Evolutionary conservation across 1,284 basidiomycete species (phyloP).

Genomic region (Pterulicium gracile): DNA sequence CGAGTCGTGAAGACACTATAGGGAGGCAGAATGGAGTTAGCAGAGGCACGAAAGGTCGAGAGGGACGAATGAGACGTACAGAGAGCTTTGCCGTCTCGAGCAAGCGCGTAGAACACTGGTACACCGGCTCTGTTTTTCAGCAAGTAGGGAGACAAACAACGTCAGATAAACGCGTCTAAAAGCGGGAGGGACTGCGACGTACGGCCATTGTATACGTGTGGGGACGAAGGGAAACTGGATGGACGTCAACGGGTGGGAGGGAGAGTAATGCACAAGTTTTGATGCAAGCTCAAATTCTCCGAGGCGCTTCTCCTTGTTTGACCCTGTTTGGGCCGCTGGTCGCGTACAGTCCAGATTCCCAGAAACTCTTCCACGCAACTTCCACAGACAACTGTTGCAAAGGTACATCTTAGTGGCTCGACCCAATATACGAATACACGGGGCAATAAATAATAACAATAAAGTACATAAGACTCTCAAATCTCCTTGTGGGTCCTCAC

Average conservation of each 20-base stretch:
- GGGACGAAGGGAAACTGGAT: neutral
- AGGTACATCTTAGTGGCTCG: neutral
- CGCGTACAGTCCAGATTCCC: neutral
- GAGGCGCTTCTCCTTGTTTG: neutral
- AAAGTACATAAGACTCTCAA: neutral
- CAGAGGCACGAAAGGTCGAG: constrained; percentile 13
- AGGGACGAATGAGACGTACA: constrained; percentile 19
- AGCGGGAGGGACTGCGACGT: neutral
- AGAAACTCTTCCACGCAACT: neutral
- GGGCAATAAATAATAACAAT: neutral
- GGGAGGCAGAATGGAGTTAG: constrained; percentile 2
- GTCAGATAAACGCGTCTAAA: neutral
- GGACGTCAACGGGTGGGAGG: neutral
- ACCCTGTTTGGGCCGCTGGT: neutral
- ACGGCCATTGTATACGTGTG: neutral
- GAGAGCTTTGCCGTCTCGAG: constrained; percentile 27
- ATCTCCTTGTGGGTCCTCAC: neutral
- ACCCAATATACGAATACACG: too few relatives aligned
- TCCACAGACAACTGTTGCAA: neutral
- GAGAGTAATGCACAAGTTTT: neutral
- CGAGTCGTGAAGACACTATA: constrained; percentile 4
- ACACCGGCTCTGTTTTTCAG: neutral
- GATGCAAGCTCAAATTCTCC: neutral
- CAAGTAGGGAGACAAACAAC: neutral
- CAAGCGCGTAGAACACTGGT: constrained; percentile 30